Evolutionary conservation across 495 filamentous ascomycete genomes (phyloP), one percentile per base, ranked within the genome.

Genomic region (Penicillium canescens): DNA sequence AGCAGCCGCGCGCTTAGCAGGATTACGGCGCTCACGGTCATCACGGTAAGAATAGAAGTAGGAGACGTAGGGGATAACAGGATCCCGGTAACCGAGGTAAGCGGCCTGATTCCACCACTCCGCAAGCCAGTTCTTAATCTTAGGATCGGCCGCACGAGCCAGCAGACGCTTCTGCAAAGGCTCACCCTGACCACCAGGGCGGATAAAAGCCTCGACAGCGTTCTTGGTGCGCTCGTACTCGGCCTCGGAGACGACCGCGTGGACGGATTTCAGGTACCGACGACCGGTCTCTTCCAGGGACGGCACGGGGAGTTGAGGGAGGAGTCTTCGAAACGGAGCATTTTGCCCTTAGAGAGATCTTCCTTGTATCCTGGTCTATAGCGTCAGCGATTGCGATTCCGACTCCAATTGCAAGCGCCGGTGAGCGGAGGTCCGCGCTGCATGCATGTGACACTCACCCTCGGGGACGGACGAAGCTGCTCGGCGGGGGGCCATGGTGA

Each of bases 31-130:
- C 63, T 86, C 80, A 45, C 91, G 86, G 69, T 99, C 95, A 70
- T 99, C 95, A 49, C 88, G 84, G 80, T 96, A 93, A 34, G 91
- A 96, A 78, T 99, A 99, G 76, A 99, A 99, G 80, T 99, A 99
- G 69, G 91, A 96, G 59, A 99, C 95, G 68, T 98, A 99, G 50
- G 95, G 95, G 26, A 98, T 89, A 24, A 99, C 90, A 34, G 95
- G 95, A 71, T 97, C 95, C 54, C 93, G 89, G 78, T 96, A 96
- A 52, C 67, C 81, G 49, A 99, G 81, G 74, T 99, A 99, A 36
- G 94, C 92, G 3, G 83, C 81, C 50, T 92, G 81, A 73, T 97
- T 96, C 95, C 95, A 99, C 95, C 95, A 99, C 61, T 98, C 92
- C 54, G 84, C 82, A 14, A 99, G 69, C 95, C 95, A 99, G 77